phyloP scores from a whole-genome alignment of 345 rosid genomes.

The Populus euphratica region DNA sequence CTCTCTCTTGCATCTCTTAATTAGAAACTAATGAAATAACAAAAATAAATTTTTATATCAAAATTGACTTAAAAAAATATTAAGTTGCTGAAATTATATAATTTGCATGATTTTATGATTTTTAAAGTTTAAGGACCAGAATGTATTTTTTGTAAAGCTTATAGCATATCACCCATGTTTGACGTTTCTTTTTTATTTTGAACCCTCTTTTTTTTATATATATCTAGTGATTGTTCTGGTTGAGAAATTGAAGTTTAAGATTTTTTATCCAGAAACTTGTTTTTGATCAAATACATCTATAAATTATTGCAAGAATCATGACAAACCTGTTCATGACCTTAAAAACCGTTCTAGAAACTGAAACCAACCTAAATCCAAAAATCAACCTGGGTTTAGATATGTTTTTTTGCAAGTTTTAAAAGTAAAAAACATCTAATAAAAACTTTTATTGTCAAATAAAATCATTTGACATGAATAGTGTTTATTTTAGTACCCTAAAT shows the following conservation, averaged over 20 bases:
- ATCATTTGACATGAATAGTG: no score
- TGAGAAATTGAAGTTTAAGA: accelerated
- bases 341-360: accelerated
- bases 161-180: accelerated
- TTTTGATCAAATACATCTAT: no score
- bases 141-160: accelerated
- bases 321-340: accelerated
- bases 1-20: no score
- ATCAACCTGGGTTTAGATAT: accelerated
- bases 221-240: no score
- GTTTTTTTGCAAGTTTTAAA: no score
- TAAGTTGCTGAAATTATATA: no score
- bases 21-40: no score
- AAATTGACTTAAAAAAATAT: no score
- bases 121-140: accelerated
- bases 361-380: no score
- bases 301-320: no score
- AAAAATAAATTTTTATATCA: accelerated
- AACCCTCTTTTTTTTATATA: accelerated
- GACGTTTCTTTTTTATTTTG: no score
- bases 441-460: accelerated
- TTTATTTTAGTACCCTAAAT: accelerated
- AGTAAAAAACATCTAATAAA: accelerated
- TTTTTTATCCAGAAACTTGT: no score
- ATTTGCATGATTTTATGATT: accelerated